Base-by-base conservation (phyloP, 768 basidiomycete genomes). In the Leccinum incarnatum region DNA sequence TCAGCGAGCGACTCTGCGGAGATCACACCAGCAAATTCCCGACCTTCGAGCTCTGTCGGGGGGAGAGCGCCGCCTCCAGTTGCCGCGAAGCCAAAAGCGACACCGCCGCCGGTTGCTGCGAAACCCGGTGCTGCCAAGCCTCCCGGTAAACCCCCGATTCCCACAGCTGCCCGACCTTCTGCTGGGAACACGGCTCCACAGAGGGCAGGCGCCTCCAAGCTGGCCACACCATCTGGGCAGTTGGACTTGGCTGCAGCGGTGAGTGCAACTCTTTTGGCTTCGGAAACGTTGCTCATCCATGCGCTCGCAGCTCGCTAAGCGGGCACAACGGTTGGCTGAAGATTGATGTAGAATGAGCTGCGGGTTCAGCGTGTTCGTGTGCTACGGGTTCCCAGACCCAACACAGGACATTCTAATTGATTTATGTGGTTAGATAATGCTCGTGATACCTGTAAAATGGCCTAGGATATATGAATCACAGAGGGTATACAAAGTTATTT, bases 221-320 rank as follows among this genome's bases (percentile, higher is more conserved):
- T 75, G 50, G 72, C 74, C 40, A 81, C 79, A 5, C 73, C 76
- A 4, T 81, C 81, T 32, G 83, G 81, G 15, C 91, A 93, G 67
- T 62, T 91, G 74, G 93, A 93, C 74, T 75, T 95, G 61, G 91
- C 93, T 58, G 91, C 93, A 62, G 88, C 83, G 51, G 90, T 95
- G 65, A 78, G 89, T 58, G 56, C 15, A 32, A 34, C 55, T 52
- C 7, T 50, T 27, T 42, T 46, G 19, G 5, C 15, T 1, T 34
- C 27, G 37, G 11, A 10, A 17, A 21, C 1, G 9, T 12, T 49
- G 21, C 53, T 59, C 30, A 63, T 50, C 47, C 15, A 55, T 57
- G 25, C 23, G 54, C 46, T 57, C 48, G n/a, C 48, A 93, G 91
- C 73, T 93, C 56, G 90, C 90, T 21, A 90, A 79, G 71, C 86